Evolutionary conservation across 108 stramenopile species (phyloP).

Genomic region (Skeletonema tropicum): DNA sequence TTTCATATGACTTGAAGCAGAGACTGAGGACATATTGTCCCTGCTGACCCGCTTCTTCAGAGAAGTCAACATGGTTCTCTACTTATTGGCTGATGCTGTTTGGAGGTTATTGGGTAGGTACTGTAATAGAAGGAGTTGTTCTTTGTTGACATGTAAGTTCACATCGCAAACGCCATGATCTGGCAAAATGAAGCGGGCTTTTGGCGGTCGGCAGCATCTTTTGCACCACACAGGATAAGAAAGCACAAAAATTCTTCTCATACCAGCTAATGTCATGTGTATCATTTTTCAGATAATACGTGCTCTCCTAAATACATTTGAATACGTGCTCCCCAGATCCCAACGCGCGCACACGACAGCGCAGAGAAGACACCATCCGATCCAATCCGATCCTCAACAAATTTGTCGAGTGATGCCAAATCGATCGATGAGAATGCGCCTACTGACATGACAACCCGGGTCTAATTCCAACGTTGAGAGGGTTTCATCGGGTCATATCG

Average conservation of each 20-base stretch:
- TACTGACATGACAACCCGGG: background rate
- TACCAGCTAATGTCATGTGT: too few species aligned
- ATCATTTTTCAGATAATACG: too few species aligned
- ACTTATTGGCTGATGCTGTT: background rate
- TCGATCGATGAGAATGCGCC: background rate
- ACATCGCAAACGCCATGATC: too few species aligned
- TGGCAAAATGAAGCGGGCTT: too few species aligned
- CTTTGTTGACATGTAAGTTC: too few species aligned
- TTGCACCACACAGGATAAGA: too few species aligned
- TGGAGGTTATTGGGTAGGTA: background rate
- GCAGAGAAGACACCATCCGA: too few species aligned
- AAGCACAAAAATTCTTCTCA: too few species aligned
- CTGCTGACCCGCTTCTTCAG: slow-evolving; percentile 1
- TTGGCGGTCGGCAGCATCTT: too few species aligned
- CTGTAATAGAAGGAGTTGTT: background rate
- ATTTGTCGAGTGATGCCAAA: background rate
- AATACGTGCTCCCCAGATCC: too few species aligned
- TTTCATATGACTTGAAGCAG: background rate
- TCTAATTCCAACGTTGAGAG: background rate
- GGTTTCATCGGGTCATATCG: background rate
- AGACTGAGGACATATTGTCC: slow-evolving; percentile 1
- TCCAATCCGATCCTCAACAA: background rate
- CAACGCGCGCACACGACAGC: too few species aligned
- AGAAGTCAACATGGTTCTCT: slow-evolving; percentile 2
- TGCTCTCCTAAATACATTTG: too few species aligned